These are phyloP conservation scores for Gossypioides kirkii DNA, from an alignment of 345 rosid genomes.

Conservation along the genomic window DNA sequence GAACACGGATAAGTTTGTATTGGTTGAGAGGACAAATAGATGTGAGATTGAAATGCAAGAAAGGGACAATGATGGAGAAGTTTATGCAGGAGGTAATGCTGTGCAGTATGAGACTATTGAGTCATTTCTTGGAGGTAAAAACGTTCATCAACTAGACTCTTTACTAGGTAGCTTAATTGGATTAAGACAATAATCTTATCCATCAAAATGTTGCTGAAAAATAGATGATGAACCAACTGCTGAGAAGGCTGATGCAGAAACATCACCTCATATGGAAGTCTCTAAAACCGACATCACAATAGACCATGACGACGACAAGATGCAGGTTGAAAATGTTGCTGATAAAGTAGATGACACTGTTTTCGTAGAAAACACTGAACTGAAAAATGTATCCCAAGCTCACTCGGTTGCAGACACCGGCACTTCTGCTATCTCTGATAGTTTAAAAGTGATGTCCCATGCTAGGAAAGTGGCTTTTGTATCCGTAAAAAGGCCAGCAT, in stretches of 20 bases:
- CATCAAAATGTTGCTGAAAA: neutral
- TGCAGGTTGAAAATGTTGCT: constrained; percentile 18
- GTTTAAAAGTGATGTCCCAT: constrained; percentile 10
- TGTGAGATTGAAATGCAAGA: constrained; percentile 27
- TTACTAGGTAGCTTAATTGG: neutral
- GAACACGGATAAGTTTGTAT: constrained; percentile 55
- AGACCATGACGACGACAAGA: constrained; percentile 1
- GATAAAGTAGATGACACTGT: constrained; percentile 18
- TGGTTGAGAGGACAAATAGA: constrained; percentile 47
- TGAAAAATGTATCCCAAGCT: constrained; percentile 9
- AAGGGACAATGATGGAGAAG: constrained; percentile 23
- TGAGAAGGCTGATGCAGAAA: constrained; percentile 25
- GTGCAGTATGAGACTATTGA: constrained; percentile 43
- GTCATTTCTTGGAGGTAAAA: constrained; percentile 60
- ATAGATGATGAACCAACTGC: constrained; percentile 26
- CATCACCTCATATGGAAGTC: constrained; percentile 6
- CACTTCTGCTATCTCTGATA: constrained; percentile 13
- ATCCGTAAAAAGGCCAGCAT: constrained; percentile 44
- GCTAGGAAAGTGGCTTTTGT: constrained; percentile 60
- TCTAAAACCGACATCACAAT: constrained; percentile 8
- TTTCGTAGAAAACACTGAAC: constrained; percentile 1
- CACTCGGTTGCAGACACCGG: neutral
- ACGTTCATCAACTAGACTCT: constrained; percentile 2
- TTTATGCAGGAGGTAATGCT: constrained; percentile 22
- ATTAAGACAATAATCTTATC: neutral